Conservation (phyloP, 2,329 filamentous ascomycete genomes). For the Cordyceps farinosa region DNA sequence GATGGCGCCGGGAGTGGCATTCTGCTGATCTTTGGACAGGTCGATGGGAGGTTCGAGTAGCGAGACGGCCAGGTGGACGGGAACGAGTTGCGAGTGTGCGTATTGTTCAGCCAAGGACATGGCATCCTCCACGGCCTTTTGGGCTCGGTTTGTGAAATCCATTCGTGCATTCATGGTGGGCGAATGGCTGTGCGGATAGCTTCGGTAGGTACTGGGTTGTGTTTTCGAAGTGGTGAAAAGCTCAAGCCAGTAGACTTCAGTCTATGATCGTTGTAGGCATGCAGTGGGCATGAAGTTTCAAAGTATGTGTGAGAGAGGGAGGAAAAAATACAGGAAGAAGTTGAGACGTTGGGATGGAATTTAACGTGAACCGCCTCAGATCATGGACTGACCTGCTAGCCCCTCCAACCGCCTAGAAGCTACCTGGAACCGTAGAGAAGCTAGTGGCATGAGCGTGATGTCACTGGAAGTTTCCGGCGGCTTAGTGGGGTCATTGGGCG, state of each 20-base stretch:
- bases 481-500: constrained; percentile 17
- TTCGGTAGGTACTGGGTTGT: background rate
- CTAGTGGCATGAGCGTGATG: constrained; percentile 24
- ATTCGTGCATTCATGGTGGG: constrained; percentile 68
- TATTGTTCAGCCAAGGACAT: constrained; percentile 87
- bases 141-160: constrained; percentile 91
- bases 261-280: constrained; percentile 6
- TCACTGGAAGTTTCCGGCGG: constrained; percentile 23
- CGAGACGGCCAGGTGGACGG: constrained; percentile 82
- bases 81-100: constrained; percentile 83
- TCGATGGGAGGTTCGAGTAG: constrained; percentile 73
- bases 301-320: constrained; percentile 7
- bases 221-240: background rate
- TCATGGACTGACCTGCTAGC: constrained; percentile 20
- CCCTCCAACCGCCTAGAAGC: constrained; percentile 28
- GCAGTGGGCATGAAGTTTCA: background rate
- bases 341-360: constrained; percentile 8
- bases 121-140: constrained; percentile 84
- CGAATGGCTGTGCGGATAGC: constrained; percentile 18
- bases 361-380: constrained; percentile 21
- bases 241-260: constrained; percentile 11
- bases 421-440: constrained; percentile 30
- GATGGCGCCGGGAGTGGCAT: constrained; percentile 59
- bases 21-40: constrained; percentile 79
- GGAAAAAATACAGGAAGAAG: background rate